Evolutionary conservation across 192 early-diverging fungal species (phyloP).

Genomic region (Glomus cerebriforme): DNA sequence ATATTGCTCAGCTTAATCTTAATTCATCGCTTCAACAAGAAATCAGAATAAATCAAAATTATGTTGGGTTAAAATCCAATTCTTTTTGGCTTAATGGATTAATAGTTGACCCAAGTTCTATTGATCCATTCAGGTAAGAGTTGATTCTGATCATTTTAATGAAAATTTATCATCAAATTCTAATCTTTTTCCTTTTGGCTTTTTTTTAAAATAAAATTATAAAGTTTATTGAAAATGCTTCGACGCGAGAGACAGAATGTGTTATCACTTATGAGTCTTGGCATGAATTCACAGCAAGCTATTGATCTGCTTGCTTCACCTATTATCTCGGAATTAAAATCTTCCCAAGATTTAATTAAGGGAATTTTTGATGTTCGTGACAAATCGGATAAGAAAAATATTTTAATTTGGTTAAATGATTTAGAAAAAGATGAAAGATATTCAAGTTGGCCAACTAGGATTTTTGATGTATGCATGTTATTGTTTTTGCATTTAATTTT

Average conservation of each 20-base stretch:
- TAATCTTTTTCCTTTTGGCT: neutral
- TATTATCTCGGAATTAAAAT: constrained; percentile 20
- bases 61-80: constrained; percentile 32
- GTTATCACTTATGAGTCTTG: constrained; percentile 47
- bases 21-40: constrained; percentile 49
- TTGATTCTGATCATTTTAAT: neutral
- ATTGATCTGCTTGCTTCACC: constrained; percentile 43
- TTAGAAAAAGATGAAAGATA: constrained; percentile 84
- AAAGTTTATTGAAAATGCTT: constrained; percentile 59
- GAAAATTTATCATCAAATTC: neutral
- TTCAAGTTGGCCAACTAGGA: constrained; percentile 59
- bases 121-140: constrained; percentile 66
- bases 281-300: constrained; percentile 42
- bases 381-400: constrained; percentile 44
- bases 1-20: constrained; percentile 57
- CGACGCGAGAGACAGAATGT: constrained; percentile 57
- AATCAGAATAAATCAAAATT: constrained; percentile 38
- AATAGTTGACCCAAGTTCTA: constrained; percentile 48
- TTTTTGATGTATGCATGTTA: constrained; percentile 36
- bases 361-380: constrained; percentile 81
- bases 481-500: neutral
- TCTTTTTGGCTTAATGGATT: constrained; percentile 70
- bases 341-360: constrained; percentile 31
- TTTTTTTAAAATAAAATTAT: constrained; percentile 5
- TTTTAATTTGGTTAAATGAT: constrained; percentile 89